Percentiles rank a stretch among this genome's conserved stretches.
phyloP scores from a whole-genome alignment of 495 filamentous ascomycete species.

The Tirmania nivea region DNA sequence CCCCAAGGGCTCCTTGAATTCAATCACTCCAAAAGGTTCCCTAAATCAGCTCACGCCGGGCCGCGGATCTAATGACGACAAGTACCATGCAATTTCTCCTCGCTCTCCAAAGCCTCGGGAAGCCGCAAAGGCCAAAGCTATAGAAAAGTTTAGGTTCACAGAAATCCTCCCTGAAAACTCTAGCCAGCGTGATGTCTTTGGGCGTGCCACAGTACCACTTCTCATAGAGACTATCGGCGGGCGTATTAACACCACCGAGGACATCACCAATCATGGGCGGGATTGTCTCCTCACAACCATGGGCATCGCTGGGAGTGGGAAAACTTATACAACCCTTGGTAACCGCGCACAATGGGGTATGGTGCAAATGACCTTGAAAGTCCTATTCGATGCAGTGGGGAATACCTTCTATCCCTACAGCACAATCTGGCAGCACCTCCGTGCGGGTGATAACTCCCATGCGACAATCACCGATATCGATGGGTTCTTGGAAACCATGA shows the following conservation, averaged over 20 bases:
- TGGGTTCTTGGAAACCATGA: too few species aligned
- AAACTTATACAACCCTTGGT: conserved; percentile 96
- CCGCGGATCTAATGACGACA: too few species aligned
- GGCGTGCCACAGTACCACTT: conserved; percentile 51
- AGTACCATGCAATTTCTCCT: too few species aligned
- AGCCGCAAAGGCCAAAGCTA: conserved; percentile 23
- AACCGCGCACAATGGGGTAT: conserved; percentile 67
- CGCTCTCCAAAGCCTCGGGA: too few species aligned
- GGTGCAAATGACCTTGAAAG: conserved; percentile 75
- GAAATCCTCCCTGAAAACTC: conserved; percentile 74
- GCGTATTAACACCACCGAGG: too few species aligned
- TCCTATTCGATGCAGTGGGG: conserved; percentile 25
- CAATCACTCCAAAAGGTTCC: too few species aligned
- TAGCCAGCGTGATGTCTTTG: conserved; percentile 67
- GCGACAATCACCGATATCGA: too few species aligned
- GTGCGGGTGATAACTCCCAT: too few species aligned
- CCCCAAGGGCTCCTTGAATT: too few species aligned
- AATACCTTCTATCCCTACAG: too few species aligned
- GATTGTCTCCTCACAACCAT: conserved; percentile 83
- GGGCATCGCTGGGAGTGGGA: conserved; percentile 88
- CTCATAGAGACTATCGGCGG: conserved; percentile 32
- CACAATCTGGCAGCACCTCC: too few species aligned
- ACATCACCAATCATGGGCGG: conserved; percentile 44
- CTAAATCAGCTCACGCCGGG: too few species aligned
- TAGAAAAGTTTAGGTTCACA: conserved; percentile 90